These are phyloP conservation scores for Cryoendolithus antarcticus DNA, from an alignment of 2,329 filamentous ascomycete genomes.

Conservation along the genomic window DNA sequence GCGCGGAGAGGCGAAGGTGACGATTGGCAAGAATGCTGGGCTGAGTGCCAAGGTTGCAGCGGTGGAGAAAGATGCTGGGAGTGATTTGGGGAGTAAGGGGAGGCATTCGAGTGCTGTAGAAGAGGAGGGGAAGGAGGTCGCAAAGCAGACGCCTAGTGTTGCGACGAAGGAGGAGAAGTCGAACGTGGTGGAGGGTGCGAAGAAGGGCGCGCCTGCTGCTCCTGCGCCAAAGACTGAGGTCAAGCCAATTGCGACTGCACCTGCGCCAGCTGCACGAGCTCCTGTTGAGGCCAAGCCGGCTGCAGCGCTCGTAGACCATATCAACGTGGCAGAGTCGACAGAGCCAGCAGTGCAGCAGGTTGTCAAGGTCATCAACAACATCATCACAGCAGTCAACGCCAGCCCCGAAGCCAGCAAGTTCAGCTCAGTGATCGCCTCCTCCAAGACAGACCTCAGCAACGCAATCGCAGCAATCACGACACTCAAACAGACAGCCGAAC, in stretches of 20 bases:
- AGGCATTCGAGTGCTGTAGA: constrained; percentile 48
- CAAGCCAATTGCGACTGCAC: neutral
- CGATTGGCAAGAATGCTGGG: constrained; percentile 74
- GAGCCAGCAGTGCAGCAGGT: constrained; percentile 88
- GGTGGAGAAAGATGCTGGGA: constrained; percentile 25
- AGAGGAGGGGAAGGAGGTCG: constrained; percentile 34
- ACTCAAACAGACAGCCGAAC: constrained; percentile 57
- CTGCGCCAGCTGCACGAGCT: constrained; percentile 31
- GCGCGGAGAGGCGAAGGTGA: constrained; percentile 55
- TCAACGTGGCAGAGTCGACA: constrained; percentile 60
- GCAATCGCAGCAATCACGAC: constrained; percentile 67
- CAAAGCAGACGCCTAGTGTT: constrained; percentile 9
- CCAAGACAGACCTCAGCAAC: constrained; percentile 68
- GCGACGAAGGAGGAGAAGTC: constrained; percentile 11
- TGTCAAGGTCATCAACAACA: constrained; percentile 88
- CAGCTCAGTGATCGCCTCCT: constrained; percentile 64
- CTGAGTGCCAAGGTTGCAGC: constrained; percentile 62
- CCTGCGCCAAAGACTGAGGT: no score
- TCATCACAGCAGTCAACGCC: constrained; percentile 85
- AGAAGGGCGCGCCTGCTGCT: constrained; percentile 12
- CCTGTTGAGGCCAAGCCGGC: constrained; percentile 1
- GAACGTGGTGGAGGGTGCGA: constrained; percentile 19
- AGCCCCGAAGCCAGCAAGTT: constrained; percentile 70
- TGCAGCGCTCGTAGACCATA: constrained; percentile 57
- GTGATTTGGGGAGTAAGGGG: constrained; percentile 30